These are phyloP conservation scores for Cubamyces sp. DNA, from an alignment of 768 basidiomycete species.

Conservation along the genomic window DNA sequence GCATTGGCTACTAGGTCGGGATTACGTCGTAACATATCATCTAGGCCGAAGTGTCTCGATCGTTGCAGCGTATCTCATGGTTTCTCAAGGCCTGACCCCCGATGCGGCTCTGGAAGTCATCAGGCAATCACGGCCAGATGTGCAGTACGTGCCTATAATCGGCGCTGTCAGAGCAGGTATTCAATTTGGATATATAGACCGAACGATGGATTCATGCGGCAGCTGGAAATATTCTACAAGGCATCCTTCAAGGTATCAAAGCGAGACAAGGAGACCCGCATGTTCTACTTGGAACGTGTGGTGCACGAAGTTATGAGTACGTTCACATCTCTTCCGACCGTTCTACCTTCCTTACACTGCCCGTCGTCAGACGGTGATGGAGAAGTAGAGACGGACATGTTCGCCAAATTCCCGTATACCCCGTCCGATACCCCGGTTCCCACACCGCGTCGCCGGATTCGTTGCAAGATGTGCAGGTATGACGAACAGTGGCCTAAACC, in stretches of 20 bases:
- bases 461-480: constrained; percentile 92
- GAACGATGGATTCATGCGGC: constrained; percentile 80
- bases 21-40: background rate
- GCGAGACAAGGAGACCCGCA: constrained; percentile 70
- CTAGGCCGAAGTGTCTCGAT: constrained; percentile 84
- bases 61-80: constrained; percentile 89
- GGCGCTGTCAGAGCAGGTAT: background rate
- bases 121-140: constrained; percentile 61
- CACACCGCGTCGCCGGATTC: constrained; percentile 68
- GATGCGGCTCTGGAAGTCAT: constrained; percentile 72
- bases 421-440: constrained; percentile 63
- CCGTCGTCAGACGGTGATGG: constrained; percentile 70
- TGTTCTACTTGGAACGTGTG: constrained; percentile 83
- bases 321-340: constrained; percentile 30
- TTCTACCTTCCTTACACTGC: background rate
- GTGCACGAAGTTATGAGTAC: constrained; percentile 79
- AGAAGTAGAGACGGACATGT: constrained; percentile 69
- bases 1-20: background rate
- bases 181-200: constrained; percentile 53
- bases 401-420: constrained; percentile 72
- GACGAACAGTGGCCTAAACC: constrained; percentile 16
- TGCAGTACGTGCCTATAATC: constrained; percentile 57
- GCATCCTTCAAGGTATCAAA: constrained; percentile 70
- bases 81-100: constrained; percentile 58
- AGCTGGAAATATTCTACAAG: constrained; percentile 79